A percentile compares a stretch with the other conserved stretches of the same genome.
These are phyloP conservation scores for Aspergillus brasiliensis DNA, from an alignment of 2,329 filamentous ascomycete genomes.

Conservation along the genomic window DNA sequence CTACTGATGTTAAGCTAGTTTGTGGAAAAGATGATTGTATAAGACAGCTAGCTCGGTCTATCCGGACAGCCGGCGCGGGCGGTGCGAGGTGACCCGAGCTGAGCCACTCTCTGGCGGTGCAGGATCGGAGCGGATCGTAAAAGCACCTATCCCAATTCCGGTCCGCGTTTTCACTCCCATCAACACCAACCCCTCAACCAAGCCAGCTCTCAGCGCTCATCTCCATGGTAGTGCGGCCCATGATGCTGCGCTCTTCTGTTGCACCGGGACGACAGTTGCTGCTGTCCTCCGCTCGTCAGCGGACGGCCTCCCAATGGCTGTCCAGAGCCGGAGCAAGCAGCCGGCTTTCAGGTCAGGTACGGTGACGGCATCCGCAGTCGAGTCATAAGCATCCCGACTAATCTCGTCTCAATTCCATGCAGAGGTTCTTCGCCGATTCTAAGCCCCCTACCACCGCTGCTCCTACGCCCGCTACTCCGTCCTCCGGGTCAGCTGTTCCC, in stretches of 20 bases:
- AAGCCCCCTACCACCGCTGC: conserved; percentile 42
- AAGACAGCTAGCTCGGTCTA: neutral
- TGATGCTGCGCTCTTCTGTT: conserved; percentile 60
- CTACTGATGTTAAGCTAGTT: neutral
- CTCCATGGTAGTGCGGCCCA: conserved; percentile 48
- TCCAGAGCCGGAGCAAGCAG: conserved; percentile 39
- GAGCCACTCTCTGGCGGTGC: conserved; percentile 31
- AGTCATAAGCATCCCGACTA: conserved; percentile 29
- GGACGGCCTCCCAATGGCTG: conserved; percentile 47
- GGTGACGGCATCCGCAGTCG: conserved; percentile 24
- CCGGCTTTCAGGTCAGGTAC: conserved; percentile 46
- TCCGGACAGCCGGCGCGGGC: conserved; percentile 9
- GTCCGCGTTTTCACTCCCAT: conserved; percentile 34
- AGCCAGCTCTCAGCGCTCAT: conserved; percentile 28
- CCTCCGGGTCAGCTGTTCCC: conserved; percentile 52
- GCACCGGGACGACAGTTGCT: conserved; percentile 49
- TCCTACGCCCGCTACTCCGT: conserved; percentile 48
- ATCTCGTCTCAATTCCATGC: conserved; percentile 9
- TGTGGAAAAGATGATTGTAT: neutral
- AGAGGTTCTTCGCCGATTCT: conserved; percentile 56
- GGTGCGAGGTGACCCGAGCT: conserved; percentile 18
- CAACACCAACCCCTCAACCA: conserved; percentile 29
- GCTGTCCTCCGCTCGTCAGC: conserved; percentile 41
- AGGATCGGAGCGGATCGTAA: conserved; percentile 44
- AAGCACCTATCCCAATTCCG: conserved; percentile 37